A percentile compares a stretch with the other conserved stretches of the same genome.
Conservation (phyloP, 306 rosid species). For the Ochetophila trinervis region DNA sequence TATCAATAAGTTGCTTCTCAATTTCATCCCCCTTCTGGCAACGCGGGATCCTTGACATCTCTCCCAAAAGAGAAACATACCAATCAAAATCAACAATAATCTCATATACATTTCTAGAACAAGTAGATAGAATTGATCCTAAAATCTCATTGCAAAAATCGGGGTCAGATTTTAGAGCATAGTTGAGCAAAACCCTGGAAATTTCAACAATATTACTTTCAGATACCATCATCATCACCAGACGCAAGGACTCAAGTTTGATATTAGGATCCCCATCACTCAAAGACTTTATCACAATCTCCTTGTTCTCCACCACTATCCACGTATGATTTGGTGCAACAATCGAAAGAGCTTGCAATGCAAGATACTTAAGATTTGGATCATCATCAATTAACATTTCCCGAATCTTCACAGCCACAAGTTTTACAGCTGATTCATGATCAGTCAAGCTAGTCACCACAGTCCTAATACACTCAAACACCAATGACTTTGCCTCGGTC, state of each 20-base stretch:
- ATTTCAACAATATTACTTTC: constrained; percentile 72
- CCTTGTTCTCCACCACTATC: constrained; percentile 87
- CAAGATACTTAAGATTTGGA: constrained; percentile 88
- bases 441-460: constrained; percentile 66
- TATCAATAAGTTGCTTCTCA: constrained; percentile 82
- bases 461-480: constrained; percentile 82
- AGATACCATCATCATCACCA: constrained; percentile 82
- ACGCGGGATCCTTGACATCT: constrained; percentile 74
- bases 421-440: constrained; percentile 65
- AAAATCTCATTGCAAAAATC: constrained; percentile 77
- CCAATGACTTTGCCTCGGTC: constrained; percentile 68
- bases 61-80: constrained; percentile 84
- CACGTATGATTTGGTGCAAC: constrained; percentile 56
- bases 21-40: constrained; percentile 85
- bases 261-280: constrained; percentile 84
- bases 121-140: constrained; percentile 62
- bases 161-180: constrained; percentile 76
- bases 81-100: constrained; percentile 82
- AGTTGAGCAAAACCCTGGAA: constrained; percentile 65
- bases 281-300: constrained; percentile 69
- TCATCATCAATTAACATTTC: constrained; percentile 78
- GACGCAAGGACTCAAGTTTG: constrained; percentile 64
- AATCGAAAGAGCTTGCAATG: constrained; percentile 64
- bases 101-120: constrained; percentile 66
- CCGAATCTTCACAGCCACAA: constrained; percentile 54